Base-by-base conservation (phyloP, 2,329 filamentous ascomycete genomes). In the Sphaerulina musiva region DNA sequence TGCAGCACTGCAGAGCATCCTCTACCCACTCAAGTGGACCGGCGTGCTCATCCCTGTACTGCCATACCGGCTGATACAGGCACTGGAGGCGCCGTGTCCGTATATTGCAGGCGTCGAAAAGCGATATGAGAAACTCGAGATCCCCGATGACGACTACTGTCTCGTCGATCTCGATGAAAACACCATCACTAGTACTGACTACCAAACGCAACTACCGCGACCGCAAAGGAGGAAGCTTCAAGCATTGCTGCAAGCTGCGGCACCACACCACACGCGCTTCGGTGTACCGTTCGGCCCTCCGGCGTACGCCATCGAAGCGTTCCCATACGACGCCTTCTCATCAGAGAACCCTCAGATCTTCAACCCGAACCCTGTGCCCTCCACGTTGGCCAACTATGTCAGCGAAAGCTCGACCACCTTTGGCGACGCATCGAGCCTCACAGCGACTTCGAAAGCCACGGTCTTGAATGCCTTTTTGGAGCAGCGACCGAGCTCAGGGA, bases 61-160 rank as follows among this genome's bases (percentile, higher is more conserved):
- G 7, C 92, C 92, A 5, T 88, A 89, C 7, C 83, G 92, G 36
- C 76, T 98, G 20, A 79, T 98, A 8, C 91, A 93, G 50, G 92
- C 90, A 2, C 79, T 98, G 14, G 93, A 97, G 64, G 92, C 92
- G 1, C 92, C 92, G 2, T 97, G 93, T 64, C 93, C 93, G 0
- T 98, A 97, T 66, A 95, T 98, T 61, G 89, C 97, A 42, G 93
- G 93, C 46, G 89, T 98, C 54, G 93, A 98, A 73, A 82, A 91
- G 61, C 83, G 91, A 54, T 97, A 97, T 68, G 89, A 95, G 64
- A 83, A 83, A 54, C 81, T 90, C 45, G 85, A 90, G 62, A 80
- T 97, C 41, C 93, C 93, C 0, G 89, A 95, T 6, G 93, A 97
- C 64, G 93, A 97, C 67, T 97, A 92, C 69, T 91, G 97, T 14